These are phyloP conservation scores for Fusarium sp. DNA, from an alignment of 2,329 filamentous ascomycete species.

Conservation along the genomic window DNA sequence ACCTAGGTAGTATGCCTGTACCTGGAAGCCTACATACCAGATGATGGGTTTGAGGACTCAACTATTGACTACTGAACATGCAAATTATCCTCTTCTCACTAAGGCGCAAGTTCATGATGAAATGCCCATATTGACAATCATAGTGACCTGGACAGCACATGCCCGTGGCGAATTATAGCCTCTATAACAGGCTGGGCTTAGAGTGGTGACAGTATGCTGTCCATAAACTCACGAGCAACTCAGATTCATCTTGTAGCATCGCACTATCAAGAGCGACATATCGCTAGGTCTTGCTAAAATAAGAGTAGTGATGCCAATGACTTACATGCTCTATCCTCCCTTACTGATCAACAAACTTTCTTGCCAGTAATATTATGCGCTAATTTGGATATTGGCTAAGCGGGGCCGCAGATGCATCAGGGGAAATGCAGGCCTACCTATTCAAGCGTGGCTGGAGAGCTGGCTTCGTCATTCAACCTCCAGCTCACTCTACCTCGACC, in stretches of 20 bases:
- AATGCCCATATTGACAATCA: background rate
- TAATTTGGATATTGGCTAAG: conserved; percentile 41
- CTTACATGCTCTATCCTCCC: background rate
- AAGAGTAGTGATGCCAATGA: background rate
- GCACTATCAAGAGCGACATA: background rate
- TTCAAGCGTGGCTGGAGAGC: conserved; percentile 42
- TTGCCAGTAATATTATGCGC: conserved; percentile 33
- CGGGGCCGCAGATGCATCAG: conserved; percentile 37
- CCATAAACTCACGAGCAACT: background rate
- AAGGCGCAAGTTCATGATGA: background rate
- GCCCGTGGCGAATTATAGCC: background rate
- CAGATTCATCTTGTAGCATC: background rate
- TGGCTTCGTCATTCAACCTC: conserved; percentile 43
- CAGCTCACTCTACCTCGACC: conserved; percentile 12
- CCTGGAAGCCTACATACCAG: conserved; percentile 1
- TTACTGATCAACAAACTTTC: background rate
- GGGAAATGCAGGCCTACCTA: conserved; percentile 37
- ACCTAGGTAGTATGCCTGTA: no score
- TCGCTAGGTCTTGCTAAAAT: background rate
- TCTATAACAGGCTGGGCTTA: background rate
- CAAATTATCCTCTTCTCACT: background rate
- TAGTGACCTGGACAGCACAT: background rate
- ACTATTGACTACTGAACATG: background rate
- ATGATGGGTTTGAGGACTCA: background rate
- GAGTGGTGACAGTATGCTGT: background rate